Conservation (phyloP, 345 rosid species). For the Corchorus olitorius region DNA sequence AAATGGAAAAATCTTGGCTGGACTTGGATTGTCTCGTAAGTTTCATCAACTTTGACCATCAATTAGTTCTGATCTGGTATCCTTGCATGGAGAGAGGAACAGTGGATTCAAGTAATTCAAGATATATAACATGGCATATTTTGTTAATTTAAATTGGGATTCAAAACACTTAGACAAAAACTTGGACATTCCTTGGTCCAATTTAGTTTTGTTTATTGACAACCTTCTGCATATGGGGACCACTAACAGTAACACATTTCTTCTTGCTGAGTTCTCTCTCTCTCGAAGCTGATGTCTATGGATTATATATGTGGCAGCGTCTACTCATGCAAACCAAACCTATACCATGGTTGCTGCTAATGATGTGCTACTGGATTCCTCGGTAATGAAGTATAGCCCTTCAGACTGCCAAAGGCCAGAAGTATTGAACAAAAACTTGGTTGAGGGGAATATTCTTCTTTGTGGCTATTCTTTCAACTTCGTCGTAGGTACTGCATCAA, state of each 20-base stretch:
- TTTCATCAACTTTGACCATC: slow-evolving; percentile 17
- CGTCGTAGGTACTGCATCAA: slow-evolving; percentile 89
- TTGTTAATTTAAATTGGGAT: neutral
- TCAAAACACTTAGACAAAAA: neutral
- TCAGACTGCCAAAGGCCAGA: slow-evolving; percentile 98
- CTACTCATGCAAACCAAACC: slow-evolving; percentile 71
- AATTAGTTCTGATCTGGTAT: slow-evolving; percentile 13
- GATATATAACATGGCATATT: neutral
- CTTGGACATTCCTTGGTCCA: neutral
- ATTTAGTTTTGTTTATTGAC: neutral
- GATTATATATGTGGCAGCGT: slow-evolving; percentile 58
- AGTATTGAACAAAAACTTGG: slow-evolving; percentile 73
- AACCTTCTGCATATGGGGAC: neutral
- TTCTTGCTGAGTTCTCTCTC: neutral
- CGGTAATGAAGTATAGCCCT: slow-evolving; percentile 69
- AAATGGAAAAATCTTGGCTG: slow-evolving; percentile 86
- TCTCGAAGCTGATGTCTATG: slow-evolving; percentile 27
- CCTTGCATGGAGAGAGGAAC: slow-evolving; percentile 6
- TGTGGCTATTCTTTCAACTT: slow-evolving; percentile 99
- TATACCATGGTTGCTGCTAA: slow-evolving; percentile 92
- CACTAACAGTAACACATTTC: neutral
- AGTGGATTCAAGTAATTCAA: neutral
- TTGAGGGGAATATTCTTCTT: slow-evolving; percentile 94
- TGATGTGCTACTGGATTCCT: slow-evolving; percentile 86
- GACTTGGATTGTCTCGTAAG: slow-evolving; percentile 89